Evolutionary conservation across 164 flowering plant species (phyloP), one percentile per base, ranked within the genome.

Genomic region (Chimonanthus salicifolius): DNA sequence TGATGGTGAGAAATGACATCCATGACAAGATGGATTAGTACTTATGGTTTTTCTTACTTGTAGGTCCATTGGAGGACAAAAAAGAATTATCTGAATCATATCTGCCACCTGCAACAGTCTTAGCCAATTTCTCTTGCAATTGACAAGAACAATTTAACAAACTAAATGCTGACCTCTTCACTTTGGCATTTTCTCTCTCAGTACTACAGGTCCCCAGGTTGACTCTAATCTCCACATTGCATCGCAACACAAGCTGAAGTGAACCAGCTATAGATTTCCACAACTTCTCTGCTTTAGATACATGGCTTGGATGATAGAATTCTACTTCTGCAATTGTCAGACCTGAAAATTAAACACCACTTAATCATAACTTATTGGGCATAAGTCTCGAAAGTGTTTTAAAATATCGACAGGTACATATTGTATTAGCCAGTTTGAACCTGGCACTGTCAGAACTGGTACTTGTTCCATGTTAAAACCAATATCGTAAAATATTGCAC

Each of bases 191-290:
- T 72, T 76, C 85, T 64, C 79, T 75, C 15, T 73, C 72, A 75
- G 77, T 67, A 74, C 33, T 33, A 33, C 77, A 45, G 67, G 81
- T 71, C 44, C 74, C 74, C 64, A 88, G 84, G 77, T 85, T 88
- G 68, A 92, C 84, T 77, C 90, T 85, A 10, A 94, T 83, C 79
- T 92, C 97, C 16, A 94, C 89, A 74, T 94, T 91, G 72, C 89
- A 82, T 9, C 97, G 90, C 75, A 94, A 82, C n/a, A 84, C 78
- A 62, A 78, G 78, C 74, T 89, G 94, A 73, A 94, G 88, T 47
- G 87, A 86, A 76, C 84, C 82, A 47, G 97, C 97, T 78, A 94
- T 92, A 70, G 77, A 54, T 78, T 92, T 91, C 98, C 94, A 89
- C 8, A 92, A 89, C 67, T 85, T 94, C 74, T 94, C 97, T 44